Percentiles rank a stretch among this genome's conserved stretches.
These are phyloP conservation scores for Pichia norvegensis DNA, from an alignment of 1,139 yeast genomes.

Conservation along the genomic window DNA sequence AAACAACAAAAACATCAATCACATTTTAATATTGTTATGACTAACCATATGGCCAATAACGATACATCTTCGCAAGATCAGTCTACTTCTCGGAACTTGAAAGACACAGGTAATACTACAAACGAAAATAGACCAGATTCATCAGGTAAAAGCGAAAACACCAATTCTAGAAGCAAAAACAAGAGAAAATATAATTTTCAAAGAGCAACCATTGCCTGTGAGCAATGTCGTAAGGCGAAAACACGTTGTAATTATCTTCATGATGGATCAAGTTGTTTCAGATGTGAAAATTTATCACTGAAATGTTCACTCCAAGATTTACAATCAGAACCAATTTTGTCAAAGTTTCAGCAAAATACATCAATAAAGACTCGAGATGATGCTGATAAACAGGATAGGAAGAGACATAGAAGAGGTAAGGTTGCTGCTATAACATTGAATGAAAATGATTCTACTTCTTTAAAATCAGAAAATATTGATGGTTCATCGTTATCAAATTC, in stretches of 20 bases:
- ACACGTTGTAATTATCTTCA: conserved; percentile 21
- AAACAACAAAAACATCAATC: background rate
- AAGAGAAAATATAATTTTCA: conserved; percentile 18
- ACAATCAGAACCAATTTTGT: conserved; percentile 3
- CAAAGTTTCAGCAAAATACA: conserved; percentile 13
- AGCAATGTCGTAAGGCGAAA: conserved; percentile 22
- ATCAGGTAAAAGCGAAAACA: background rate
- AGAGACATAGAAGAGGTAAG: background rate
- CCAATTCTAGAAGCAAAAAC: background rate
- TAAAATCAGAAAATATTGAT: conserved; percentile 1
- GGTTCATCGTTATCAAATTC: background rate
- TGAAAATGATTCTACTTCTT: background rate
- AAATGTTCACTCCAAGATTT: conserved; percentile 17
- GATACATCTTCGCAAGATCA: background rate
- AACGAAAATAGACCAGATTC: background rate
- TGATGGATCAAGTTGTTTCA: conserved; percentile 20
- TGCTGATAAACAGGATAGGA: background rate
- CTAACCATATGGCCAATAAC: too few species aligned
- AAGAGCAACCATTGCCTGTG: conserved; percentile 22
- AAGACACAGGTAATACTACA: background rate
- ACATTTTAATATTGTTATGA: background rate
- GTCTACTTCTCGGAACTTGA: background rate
- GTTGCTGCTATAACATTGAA: background rate
- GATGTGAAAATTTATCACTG: conserved; percentile 21
- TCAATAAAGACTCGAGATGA: conserved; percentile 5